Conservation (phyloP, 2,329 filamentous ascomycete genomes). For the Rhynchosporium secalis region DNA sequence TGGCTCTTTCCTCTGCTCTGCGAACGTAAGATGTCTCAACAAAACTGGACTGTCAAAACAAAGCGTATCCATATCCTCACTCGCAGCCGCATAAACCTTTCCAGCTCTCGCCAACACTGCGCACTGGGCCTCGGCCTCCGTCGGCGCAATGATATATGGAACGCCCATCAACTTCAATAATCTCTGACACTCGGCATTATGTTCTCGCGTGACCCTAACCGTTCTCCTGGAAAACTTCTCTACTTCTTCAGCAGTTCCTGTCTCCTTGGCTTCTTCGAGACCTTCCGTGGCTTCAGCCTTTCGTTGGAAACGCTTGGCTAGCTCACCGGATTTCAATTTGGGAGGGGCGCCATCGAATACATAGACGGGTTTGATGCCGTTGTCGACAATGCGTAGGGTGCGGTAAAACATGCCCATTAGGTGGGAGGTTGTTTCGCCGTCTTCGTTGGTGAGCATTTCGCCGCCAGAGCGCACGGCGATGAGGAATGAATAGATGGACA, state of each 20-base stretch:
- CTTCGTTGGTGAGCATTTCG: constrained; percentile 93
- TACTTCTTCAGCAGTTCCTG: constrained; percentile 93
- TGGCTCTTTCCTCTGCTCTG: constrained; percentile 94
- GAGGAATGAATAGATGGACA: constrained; percentile 99
- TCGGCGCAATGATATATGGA: constrained; percentile 91
- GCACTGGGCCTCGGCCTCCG: constrained; percentile 96
- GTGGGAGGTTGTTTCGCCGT: constrained; percentile 94
- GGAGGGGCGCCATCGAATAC: constrained; percentile 97
- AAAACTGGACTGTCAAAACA: constrained; percentile 93
- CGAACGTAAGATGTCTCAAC: constrained; percentile 90
- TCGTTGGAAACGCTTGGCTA: constrained; percentile 93
- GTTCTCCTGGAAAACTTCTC: constrained; percentile 96
- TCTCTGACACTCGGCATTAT: constrained; percentile 91
- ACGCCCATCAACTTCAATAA: constrained; percentile 94
- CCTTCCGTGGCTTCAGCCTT: constrained; percentile 90
- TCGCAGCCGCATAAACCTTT: constrained; percentile 95
- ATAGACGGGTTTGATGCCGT: constrained; percentile 97
- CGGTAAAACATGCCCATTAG: constrained; percentile 99
- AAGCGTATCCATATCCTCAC: constrained; percentile 98
- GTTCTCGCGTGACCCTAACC: constrained; percentile 91
- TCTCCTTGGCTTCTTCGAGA: constrained; percentile 94
- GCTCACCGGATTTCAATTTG: constrained; percentile 94
- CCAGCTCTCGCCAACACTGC: constrained; percentile 84
- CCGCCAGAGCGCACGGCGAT: constrained; percentile 96
- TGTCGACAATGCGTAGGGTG: constrained; percentile 95